Evolutionary conservation across 2,329 filamentous ascomycete genomes (phyloP).

Genomic region (Cryphonectria carpinicola): DNA sequence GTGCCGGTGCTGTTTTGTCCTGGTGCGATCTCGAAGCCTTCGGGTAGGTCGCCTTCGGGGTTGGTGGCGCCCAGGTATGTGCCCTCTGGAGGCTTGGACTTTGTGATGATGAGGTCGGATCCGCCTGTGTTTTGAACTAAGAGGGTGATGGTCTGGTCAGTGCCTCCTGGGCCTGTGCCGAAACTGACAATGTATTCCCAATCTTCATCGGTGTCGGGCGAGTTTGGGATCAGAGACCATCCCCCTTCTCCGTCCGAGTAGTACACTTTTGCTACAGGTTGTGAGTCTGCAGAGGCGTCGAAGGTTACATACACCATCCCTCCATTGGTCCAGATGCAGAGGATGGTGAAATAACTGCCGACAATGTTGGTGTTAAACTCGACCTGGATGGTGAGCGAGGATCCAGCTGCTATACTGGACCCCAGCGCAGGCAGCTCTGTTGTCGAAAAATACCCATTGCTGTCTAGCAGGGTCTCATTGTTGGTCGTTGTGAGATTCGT

Average conservation of each 20-base stretch:
- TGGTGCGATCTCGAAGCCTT: slow-evolving; percentile 23
- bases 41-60: slow-evolving; percentile 27
- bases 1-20: slow-evolving; percentile 11
- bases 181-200: slow-evolving; percentile 35
- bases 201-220: slow-evolving; percentile 12
- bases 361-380: slow-evolving; percentile 39
- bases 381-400: slow-evolving; percentile 38
- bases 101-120: slow-evolving; percentile 42
- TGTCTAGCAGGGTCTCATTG: slow-evolving; percentile 8
- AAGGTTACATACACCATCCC: slow-evolving; percentile 40
- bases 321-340: slow-evolving; percentile 43
- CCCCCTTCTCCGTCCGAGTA: slow-evolving; percentile 41
- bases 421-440: slow-evolving; percentile 37
- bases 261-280: slow-evolving; percentile 41
- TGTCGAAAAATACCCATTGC: slow-evolving; percentile 34
- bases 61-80: slow-evolving; percentile 24
- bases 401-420: slow-evolving; percentile 37
- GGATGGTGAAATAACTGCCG: slow-evolving; percentile 40
- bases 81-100: slow-evolving; percentile 38
- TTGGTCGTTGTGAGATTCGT: neutral
- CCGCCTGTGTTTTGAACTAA: slow-evolving; percentile 41
- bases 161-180: slow-evolving; percentile 35
- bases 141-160: slow-evolving; percentile 11
- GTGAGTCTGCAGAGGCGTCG: slow-evolving; percentile 40
- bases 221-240: slow-evolving; percentile 31